These are phyloP conservation scores for Verticillium dahliae DNA, from an alignment of 2,329 filamentous ascomycete species.

Conservation along the genomic window DNA sequence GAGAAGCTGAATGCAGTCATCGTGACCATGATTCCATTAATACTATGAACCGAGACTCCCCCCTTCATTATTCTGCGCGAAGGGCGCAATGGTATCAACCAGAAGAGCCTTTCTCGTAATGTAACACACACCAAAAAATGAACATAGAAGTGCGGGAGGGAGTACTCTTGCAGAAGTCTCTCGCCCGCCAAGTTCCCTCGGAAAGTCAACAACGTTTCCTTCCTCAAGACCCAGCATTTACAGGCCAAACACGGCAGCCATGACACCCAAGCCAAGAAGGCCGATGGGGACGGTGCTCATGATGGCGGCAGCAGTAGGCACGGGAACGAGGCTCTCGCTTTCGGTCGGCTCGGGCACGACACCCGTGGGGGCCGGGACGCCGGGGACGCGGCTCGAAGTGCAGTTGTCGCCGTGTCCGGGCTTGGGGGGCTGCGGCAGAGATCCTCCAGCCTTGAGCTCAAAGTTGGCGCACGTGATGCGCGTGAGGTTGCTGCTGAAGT, in stretches of 20 bases:
- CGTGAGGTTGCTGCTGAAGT: slow-evolving; percentile 53
- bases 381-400: slow-evolving; percentile 2
- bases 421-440: slow-evolving; percentile 1
- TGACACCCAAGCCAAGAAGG: not conserved
- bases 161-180: too few relatives aligned
- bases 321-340: not conserved
- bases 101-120: not conserved
- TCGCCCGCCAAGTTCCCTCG: not conserved
- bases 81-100: not conserved
- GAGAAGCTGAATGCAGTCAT: not conserved
- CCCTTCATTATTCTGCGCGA: not conserved
- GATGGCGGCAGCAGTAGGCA: slow-evolving; percentile 1
- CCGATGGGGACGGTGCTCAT: not conserved
- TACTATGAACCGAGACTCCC: not conserved
- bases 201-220: not conserved
- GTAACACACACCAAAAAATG: not conserved
- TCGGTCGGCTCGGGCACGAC: not conserved
- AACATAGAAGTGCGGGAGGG: too few relatives aligned
- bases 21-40: not conserved
- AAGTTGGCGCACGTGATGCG: slow-evolving; percentile 63
- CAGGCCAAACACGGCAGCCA: slow-evolving; percentile 1
- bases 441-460: slow-evolving; percentile 17
- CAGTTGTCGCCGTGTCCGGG: slow-evolving; percentile 5
- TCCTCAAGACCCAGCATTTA: not conserved
- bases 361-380: not conserved